Conservation (phyloP, 2,329 filamentous ascomycete genomes). For the Didymella keratinophila region DNA sequence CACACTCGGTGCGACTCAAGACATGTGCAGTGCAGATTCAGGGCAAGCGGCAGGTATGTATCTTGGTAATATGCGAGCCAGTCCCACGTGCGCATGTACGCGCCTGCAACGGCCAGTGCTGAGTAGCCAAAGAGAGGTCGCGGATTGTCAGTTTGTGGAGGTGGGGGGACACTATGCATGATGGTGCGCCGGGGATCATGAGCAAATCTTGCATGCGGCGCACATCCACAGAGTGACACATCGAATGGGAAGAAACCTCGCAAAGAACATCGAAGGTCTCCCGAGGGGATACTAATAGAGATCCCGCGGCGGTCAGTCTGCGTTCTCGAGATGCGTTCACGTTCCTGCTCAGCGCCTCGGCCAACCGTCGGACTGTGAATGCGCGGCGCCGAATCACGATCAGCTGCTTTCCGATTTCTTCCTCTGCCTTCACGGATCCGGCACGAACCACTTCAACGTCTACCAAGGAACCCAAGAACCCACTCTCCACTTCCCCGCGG, state of each 20-base stretch:
- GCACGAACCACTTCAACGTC: constrained; percentile 23
- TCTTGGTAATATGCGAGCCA: constrained; percentile 17
- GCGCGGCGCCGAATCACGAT: constrained; percentile 28
- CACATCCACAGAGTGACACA: constrained; percentile 23
- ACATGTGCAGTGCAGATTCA: constrained; percentile 2
- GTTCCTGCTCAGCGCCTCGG: constrained; percentile 17
- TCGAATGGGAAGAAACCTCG: constrained; percentile 19
- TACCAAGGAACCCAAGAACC: constrained; percentile 19
- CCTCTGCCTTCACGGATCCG: constrained; percentile 29
- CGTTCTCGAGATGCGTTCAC: constrained; percentile 4
- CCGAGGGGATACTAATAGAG: background rate
- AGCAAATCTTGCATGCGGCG: constrained; percentile 38
- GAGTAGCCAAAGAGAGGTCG: constrained; percentile 20
- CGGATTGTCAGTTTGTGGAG: constrained; percentile 19
- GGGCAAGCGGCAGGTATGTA: constrained; percentile 10
- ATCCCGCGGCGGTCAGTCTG: background rate
- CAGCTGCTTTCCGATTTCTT: constrained; percentile 45
- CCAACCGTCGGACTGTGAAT: constrained; percentile 10
- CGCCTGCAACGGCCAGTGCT: constrained; percentile 19
- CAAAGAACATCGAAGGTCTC: constrained; percentile 7
- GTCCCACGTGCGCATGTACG: constrained; percentile 15
- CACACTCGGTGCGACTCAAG: constrained; percentile 3
- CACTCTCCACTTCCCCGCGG: constrained; percentile 26
- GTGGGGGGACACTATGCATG: constrained; percentile 28
- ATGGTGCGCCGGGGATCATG: constrained; percentile 26